Percentiles rank a stretch among this genome's conserved stretches.
These are phyloP conservation scores for Jackrogersella multiformis DNA, from an alignment of 495 filamentous ascomycete genomes.

Conservation along the genomic window DNA sequence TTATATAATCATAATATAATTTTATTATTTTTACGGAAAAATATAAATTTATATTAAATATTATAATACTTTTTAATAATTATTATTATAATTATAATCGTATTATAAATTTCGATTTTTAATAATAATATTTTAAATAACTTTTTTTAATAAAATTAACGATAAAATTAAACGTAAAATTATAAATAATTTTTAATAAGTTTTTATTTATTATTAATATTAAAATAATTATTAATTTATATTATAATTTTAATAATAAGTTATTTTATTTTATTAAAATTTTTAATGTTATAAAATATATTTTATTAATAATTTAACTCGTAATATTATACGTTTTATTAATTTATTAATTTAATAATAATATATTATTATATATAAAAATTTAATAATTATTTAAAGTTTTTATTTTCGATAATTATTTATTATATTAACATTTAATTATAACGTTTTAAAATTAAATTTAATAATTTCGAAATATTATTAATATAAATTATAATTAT, in stretches of 20 bases:
- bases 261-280: not conserved
- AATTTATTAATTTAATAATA: not conserved
- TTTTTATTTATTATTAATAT: not conserved
- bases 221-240: not conserved
- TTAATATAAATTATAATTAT: not conserved
- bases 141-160: slow-evolving; percentile 6
- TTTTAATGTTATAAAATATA: slow-evolving; percentile 7
- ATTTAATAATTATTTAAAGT: not conserved
- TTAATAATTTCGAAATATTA: too few species aligned
- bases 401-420: not conserved
- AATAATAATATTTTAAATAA: slow-evolving; percentile 1
- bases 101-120: not conserved
- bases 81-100: too few species aligned
- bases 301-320: slow-evolving; percentile 3
- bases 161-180: not conserved
- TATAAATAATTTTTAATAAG: slow-evolving; percentile 6
- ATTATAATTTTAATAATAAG: too few species aligned
- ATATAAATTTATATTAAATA: not conserved
- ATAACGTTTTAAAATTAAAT: too few species aligned
- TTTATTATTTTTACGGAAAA: too few species aligned
- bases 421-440: not conserved
- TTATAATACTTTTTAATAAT: too few species aligned
- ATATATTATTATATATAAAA: slow-evolving; percentile 1
- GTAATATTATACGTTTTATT: slow-evolving; percentile 5
- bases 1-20: not conserved